Base-by-base conservation (phyloP, 371 early-diverging fungal species). In the Apophysomyces ossiformis region DNA sequence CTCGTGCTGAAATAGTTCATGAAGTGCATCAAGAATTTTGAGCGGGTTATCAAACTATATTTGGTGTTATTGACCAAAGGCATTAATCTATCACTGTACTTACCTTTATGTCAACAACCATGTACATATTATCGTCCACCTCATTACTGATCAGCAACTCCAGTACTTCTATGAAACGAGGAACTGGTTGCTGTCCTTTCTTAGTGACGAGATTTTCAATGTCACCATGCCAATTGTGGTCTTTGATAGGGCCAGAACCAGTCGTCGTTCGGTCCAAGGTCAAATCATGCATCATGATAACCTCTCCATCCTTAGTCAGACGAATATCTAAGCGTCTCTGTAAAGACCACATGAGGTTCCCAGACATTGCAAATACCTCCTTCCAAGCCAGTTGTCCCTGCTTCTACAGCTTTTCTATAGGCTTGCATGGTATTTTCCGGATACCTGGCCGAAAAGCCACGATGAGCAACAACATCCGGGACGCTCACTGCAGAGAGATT, bases 101-200 rank as follows among this genome's bases (percentile, higher is more conserved):
- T 66, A 86, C 88, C 84, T 88, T 89, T 71, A 90, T 88, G 67
- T 90, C 90, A 47, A 90, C 69, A 65, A 88, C 82, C 74, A 85
- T 77, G 61, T 82, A 87, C 7, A 83, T 74, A 13, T 87, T 70
- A 38, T 74, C 71, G 39, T 72, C 73, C 12, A 76, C 76, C 13
- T 89, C 78, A 12, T 71, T 69, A 13, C 71, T 74, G 4, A 81
- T 73, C 56, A 90, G 65, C 45, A 85, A 74, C 5, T 85, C 77
- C 6, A 90, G 69, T 0, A 90, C 85, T 44, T 90, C 88, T n/a
- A 70, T 62, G 37, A 89, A 79, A 41, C 77, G 74, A 26, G 90
- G 82, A 46, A 90, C 81, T 26, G 32, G 32, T 16, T 80, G 73
- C 45, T 81, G 82, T 7, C 75, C 82, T 37, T 75, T 69, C 60